Base-by-base conservation (phyloP, 2,329 filamentous ascomycete genomes). In the Raffaelea ambrosiae region DNA sequence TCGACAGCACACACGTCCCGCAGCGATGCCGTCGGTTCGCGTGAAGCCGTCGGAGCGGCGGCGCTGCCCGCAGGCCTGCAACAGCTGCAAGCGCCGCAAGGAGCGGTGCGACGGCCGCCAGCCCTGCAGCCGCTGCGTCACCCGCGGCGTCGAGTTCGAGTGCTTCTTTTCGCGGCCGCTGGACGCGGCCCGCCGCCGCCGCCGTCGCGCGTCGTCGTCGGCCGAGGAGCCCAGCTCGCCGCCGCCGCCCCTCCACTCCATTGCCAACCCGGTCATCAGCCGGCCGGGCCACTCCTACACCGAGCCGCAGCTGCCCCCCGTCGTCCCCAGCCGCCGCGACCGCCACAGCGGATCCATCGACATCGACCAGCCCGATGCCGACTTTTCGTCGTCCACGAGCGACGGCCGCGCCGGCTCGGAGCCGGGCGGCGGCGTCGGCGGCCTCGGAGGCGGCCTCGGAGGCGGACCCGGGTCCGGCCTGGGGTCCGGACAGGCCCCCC, bases 21-120 rank as follows among this genome's bases (percentile, higher is more conserved):
- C n/a, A 46, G 26, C 13, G 14, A 38, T 38, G 35, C 35, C 35
- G 35, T 38, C 35, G 7, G 35, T 19, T 14, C 13, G 35, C 7
- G 18, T 38, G 7, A 54, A 46, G 10, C 33, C 49, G 23, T 51
- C 48, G 26, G 57, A 60, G 36, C 54, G 58, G n/a, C 57, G 56
- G 14, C 53, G 59, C 13, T 61, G 59, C 46, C 51, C 51, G 20
- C 50, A 54, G 31, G 60, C 58, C 22, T 61, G 59, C 47, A 38
- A 42, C 16, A 59, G 45, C 43, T 61, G 60, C 48, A 60, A 60
- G 48, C 56, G 57, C 7, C 56, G 59, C 29, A 61, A 62, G 36
- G 57, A 62, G 45, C 57, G 58, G 11, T 62, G 60, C 50, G 57
- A 61, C 26, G 59, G 58, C 33, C 50, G 46, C 5, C 53, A 52